Evolutionary conservation across 495 filamentous ascomycete genomes (phyloP), one percentile per base, ranked within the genome.

Genomic region (Aspergillus incahuasiensis): DNA sequence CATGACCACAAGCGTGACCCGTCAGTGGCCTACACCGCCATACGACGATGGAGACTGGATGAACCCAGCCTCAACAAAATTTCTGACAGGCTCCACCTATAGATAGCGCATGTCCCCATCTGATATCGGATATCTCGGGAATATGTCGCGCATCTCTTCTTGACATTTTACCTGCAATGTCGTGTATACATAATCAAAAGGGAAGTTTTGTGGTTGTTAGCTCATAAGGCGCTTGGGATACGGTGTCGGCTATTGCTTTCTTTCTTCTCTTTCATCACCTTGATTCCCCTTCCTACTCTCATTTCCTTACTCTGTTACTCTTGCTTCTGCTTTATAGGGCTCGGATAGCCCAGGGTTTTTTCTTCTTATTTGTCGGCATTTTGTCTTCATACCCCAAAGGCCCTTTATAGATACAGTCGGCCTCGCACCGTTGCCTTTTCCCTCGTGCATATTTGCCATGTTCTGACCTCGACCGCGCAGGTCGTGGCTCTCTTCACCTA

Each of bases 21-120:
- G 87, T 42, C 90, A 92, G 69, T 96, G 90, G 88, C 92, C 92
- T 22, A 97, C 94, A n/a, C 95, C 95, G 38, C 94, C 94, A 24
- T 95, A 95, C 62, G 86, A 88, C 52, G 92, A 95, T 63, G 82
- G 85, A 55, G 94, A 92, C 68, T 96, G 89, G 91, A 88, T 84
- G 25, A 84, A 85, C n/a, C 84, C 90, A 40, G 85, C 87, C 18
- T 79, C 88, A 21, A 84, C 87, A 5, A 89, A 86, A 72, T 88
- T 89, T 69, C 77, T 86, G 47, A 84, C 83, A 39, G 82, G 83
- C 46, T 68, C 75, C 47, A 71, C 69, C 35, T 79, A 71, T 59
- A 69, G 73, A 56, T 82, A 74, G 71, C 55, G 18, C n/a, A 56
- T 55, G n/a, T 45, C 49, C 15, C 50, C 12, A 44, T 34, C 40